Evolutionary conservation across 1,284 basidiomycete species (phyloP), one percentile per base, ranked within the genome.

Genomic region (Irpex rosettiformis): DNA sequence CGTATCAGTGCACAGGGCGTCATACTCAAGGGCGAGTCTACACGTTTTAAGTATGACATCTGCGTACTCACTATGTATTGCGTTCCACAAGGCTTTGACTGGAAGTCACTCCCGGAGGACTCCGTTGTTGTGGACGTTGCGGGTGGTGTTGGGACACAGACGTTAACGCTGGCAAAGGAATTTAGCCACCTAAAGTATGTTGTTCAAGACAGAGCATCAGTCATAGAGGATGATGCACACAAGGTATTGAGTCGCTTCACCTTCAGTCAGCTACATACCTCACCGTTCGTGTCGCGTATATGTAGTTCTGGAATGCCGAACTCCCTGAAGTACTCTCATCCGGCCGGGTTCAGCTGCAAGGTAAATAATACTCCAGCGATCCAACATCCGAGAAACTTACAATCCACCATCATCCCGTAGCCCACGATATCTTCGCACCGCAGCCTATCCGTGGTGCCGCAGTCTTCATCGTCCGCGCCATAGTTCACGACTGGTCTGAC

Each of bases 401-500:
- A 10, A 13, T 13, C 24, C 3, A 16, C 48, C 1, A 40, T 22
- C 45, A 37, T n/a, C 60, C 10, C 22, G 10, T 11, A 61, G 60
- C 65, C 8, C 70, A 70, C 42, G 61, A 69, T 55, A 71, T 72
- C 60, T 61, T 72, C 60, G 61, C 60, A 6, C 54, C 66, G 2
- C 60, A 61, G 58, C 63, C 55, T 48, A 63, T 33, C 59, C 52
- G 22, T 13, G 65, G 64, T 13, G 57, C 64, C 18, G 63, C 65
- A 28, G 67, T 70, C 27, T 72, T 71, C 59, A 52, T 73, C 33
- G 62, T 72, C 47, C 65, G 70, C 4, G 65, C 67, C 52, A 69
- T 71, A 56, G 61, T 71, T 8, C 71, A 73, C 55, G 68, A 73
- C 58, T 73, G 71, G 71, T 64, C 64, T 21, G 70, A 72, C 58